Conservation (phyloP, 2,329 filamentous ascomycete genomes). For the Thelonectria discophora region DNA sequence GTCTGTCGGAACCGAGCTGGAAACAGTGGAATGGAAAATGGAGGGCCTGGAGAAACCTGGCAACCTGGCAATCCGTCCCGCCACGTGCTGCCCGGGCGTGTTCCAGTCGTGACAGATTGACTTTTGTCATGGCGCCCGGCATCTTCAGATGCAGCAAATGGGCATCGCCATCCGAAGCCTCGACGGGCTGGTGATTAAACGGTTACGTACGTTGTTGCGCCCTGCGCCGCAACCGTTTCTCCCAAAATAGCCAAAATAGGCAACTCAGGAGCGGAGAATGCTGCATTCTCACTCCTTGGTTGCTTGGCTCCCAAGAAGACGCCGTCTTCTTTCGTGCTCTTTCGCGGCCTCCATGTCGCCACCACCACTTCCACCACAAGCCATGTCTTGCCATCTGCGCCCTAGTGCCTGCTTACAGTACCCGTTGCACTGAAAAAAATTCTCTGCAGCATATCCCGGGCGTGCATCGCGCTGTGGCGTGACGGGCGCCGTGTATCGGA, state of each 20-base stretch:
- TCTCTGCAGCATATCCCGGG: background rate
- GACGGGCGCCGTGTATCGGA: background rate
- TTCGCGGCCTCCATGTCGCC: background rate
- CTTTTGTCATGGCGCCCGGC: constrained; percentile 18
- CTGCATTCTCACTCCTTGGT: too few relatives aligned
- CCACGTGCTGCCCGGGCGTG: constrained; percentile 8
- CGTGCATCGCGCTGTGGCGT: background rate
- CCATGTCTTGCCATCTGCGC: background rate
- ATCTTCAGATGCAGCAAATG: background rate
- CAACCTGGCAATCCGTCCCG: background rate
- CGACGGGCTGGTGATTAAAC: background rate
- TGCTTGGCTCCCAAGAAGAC: background rate
- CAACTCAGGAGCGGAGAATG: background rate
- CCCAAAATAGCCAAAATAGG: background rate
- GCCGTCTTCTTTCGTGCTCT: background rate
- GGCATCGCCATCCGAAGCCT: background rate
- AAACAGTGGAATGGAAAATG: background rate
- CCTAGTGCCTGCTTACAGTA: background rate
- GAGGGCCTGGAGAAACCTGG: constrained; percentile 17
- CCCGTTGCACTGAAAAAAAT: background rate
- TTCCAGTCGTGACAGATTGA: constrained; percentile 22
- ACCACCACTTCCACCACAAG: background rate
- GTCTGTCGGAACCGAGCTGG: background rate
- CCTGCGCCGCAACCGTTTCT: constrained; percentile 3
- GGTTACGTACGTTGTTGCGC: constrained; percentile 10